Base-by-base conservation (phyloP, 2,329 filamentous ascomycete genomes). In the Mariannaea elegans region DNA sequence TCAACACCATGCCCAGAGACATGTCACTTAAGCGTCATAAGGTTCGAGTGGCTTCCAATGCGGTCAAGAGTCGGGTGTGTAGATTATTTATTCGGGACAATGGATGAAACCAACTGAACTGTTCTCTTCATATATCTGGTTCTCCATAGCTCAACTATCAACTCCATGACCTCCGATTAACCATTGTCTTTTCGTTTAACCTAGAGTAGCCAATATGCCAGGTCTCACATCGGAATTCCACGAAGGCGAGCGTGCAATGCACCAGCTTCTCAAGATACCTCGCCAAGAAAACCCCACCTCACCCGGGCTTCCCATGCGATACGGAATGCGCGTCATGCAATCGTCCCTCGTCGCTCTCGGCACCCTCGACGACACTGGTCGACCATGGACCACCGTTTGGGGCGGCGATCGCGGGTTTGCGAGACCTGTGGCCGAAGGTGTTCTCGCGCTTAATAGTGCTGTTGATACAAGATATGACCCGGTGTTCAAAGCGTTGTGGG, bases 341-440 rank as follows among this genome's bases (percentile, higher is more conserved):
- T 88, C 87, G 1, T 87, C 91, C 1, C 80, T 95, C 7, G 79
- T 95, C 13, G 91, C 91, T 0, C 76, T 96, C 16, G 92, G 92
- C 1, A 86, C 90, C 0, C 76, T 94, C 2, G 92, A 95, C 69
- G 74, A 77, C 2, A 70, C 87, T 18, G 83, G 84, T 2, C 79
- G 85, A 18, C 91, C 90, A 2, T 96, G 92, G 92, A 90, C 89
- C 14, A 90, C 90, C 0, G 63, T 96, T 7, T 90, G 90, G 87
- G 91, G 91, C n/a, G 92, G 92, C 14, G 80, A 88, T 58, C 75
- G 83, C 1, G 90, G 90, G 0, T 91, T 94, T 65, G 86, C 87
- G 0, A 80, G 83, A 46, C 83, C 86, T 0, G 77, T 94, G 0
- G 87, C 86, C 2, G 80, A 84, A 38, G 83, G 80, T 2, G 81